Conservation (phyloP, 768 basidiomycete genomes). For the Trametes elegans region DNA sequence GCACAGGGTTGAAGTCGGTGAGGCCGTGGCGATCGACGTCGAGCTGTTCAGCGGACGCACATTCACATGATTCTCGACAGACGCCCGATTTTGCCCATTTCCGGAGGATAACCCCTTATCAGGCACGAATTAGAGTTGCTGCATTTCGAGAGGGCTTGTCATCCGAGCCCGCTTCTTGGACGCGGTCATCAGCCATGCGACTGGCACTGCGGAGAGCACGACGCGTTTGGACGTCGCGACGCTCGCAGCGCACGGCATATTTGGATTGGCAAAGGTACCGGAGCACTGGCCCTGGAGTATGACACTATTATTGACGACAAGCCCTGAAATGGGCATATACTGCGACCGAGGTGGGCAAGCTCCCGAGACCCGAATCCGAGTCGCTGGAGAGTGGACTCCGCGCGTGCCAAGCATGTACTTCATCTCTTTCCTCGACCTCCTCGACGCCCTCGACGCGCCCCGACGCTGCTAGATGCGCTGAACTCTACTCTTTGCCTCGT, state of each 20-base stretch:
- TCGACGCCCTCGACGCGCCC: no score
- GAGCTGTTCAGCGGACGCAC: background rate
- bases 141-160: no score
- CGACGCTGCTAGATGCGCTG: constrained; percentile 19
- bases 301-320: no score
- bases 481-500: background rate
- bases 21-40: constrained; percentile 10
- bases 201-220: no score
- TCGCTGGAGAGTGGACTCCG: background rate
- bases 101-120: background rate
- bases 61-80: constrained; percentile 3
- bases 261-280: no score
- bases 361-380: background rate
- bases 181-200: no score
- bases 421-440: background rate
- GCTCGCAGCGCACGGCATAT: no score
- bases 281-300: no score
- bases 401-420: constrained; percentile 6
- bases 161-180: no score
- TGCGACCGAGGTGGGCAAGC: no score
- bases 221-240: no score
- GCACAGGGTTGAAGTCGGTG: background rate
- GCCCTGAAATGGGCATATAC: no score
- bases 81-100: background rate
- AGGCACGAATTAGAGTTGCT: background rate